Conservation (phyloP, 78 protist genomes). For the Creolimax fragrantissima region DNA sequence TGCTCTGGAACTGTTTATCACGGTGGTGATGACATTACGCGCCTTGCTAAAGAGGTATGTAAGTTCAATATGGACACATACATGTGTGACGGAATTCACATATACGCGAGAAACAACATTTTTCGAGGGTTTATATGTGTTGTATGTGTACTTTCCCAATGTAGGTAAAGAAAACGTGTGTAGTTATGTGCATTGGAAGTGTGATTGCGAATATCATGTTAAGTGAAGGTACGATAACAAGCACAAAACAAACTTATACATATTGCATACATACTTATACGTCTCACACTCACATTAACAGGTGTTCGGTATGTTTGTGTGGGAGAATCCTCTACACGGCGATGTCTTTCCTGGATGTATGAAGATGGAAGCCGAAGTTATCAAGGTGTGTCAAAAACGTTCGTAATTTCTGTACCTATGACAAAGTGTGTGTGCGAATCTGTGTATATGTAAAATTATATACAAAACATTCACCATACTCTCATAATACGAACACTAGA, state of each 20-base stretch:
- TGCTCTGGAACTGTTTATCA: constrained; percentile 27
- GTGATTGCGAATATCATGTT: not conserved
- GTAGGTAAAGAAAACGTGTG: not conserved
- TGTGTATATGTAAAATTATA: not conserved
- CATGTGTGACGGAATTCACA: not conserved
- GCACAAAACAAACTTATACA: not conserved
- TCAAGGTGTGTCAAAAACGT: not conserved
- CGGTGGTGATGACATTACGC: constrained; percentile 2
- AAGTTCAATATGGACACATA: not conserved
- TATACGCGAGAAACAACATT: not conserved
- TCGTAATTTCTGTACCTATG: not conserved
- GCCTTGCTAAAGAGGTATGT: not conserved
- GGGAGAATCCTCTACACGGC: constrained; percentile 39
- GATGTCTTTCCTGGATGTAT: constrained; percentile 31
- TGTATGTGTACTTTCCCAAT: too few relatives aligned
- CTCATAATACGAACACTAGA: not conserved
- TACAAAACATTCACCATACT: not conserved
- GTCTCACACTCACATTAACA: not conserved
- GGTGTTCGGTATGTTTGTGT: constrained; percentile 14
- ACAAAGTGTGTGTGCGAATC: not conserved
- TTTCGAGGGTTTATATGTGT: not conserved
- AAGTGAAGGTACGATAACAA: not conserved
- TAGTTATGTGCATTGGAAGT: not conserved
- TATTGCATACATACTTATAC: not conserved
- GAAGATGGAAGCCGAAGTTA: constrained; percentile 38